phyloP scores from a whole-genome alignment of 2,329 filamentous ascomycete species.

The Pseudocercospora fijiensis region DNA sequence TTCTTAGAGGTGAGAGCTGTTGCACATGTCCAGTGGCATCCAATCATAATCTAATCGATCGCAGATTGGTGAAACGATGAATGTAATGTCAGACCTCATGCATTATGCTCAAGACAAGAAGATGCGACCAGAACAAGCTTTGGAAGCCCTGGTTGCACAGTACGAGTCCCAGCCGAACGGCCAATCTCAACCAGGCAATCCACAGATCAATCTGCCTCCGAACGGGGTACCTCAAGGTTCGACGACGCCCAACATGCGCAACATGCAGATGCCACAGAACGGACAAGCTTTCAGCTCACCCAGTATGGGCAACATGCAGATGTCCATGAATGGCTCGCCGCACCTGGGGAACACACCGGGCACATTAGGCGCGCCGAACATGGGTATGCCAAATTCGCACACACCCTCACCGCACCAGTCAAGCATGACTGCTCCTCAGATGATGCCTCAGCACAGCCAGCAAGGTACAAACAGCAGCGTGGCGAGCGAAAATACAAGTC shows the following conservation, averaged over 20 bases:
- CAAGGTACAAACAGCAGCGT: constrained; percentile 56
- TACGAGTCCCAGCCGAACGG: constrained; percentile 40
- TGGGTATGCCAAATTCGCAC: constrained; percentile 36
- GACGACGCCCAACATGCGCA: constrained; percentile 38
- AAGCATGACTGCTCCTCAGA: constrained; percentile 49
- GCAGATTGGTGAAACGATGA: constrained; percentile 65
- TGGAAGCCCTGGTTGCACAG: constrained; percentile 53
- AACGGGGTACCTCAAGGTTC: constrained; percentile 38
- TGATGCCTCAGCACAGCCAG: constrained; percentile 59
- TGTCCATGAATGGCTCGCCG: constrained; percentile 54
- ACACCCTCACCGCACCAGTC: constrained; percentile 49
- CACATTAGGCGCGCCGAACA: constrained; percentile 25
- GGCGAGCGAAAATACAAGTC: constrained; percentile 62
- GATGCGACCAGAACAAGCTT: constrained; percentile 55
- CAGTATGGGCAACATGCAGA: constrained; percentile 54
- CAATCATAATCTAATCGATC: constrained; percentile 19
- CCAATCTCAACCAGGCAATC: constrained; percentile 39
- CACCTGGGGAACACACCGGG: constrained; percentile 44
- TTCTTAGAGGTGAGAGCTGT: constrained; percentile 59
- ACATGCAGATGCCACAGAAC: constrained; percentile 37
- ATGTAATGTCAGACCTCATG: constrained; percentile 62
- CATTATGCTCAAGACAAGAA: constrained; percentile 56
- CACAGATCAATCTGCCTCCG: constrained; percentile 48
- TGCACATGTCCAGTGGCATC: constrained; percentile 5
- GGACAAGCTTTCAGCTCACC: constrained; percentile 55